These are phyloP conservation scores for Hymenoscyphus occultus DNA, from an alignment of 2,329 filamentous ascomycete genomes.

Conservation along the genomic window DNA sequence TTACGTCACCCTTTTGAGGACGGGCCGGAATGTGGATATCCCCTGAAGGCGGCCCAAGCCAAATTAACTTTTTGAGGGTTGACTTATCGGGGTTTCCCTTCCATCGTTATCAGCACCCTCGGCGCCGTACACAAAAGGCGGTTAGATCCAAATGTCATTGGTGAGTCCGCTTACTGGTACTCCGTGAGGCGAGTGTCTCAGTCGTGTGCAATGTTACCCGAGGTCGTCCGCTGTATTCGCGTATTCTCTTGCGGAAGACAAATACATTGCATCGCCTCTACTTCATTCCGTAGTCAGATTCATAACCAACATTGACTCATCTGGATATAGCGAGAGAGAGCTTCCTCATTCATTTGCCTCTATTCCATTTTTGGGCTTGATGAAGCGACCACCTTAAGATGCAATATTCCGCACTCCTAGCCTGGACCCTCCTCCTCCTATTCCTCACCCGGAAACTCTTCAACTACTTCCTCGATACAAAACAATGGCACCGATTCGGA, in stretches of 20 bases:
- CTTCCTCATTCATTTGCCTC: not conserved
- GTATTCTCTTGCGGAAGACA: not conserved
- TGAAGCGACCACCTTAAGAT: not conserved
- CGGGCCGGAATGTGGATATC: too few species aligned
- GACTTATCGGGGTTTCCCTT: too few species aligned
- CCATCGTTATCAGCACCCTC: not conserved
- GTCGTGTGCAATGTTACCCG: not conserved
- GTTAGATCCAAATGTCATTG: not conserved
- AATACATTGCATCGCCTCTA: not conserved
- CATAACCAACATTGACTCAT: not conserved
- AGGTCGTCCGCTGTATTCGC: not conserved
- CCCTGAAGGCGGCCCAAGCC: too few species aligned
- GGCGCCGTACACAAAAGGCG: not conserved
- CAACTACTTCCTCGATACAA: not conserved
- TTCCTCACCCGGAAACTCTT: not conserved
- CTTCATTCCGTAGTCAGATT: not conserved
- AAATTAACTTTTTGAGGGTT: too few species aligned
- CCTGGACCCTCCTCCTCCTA: not conserved
- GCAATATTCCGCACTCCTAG: not conserved
- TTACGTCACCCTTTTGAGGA: too few species aligned
- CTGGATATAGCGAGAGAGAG: not conserved
- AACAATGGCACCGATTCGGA: not conserved
- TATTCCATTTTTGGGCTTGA: not conserved
- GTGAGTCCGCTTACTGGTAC: not conserved
- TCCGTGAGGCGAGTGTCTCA: too few species aligned